Evolutionary conservation across 345 rosid genomes (phyloP).

Genomic region (Orychophragmus violaceus): DNA sequence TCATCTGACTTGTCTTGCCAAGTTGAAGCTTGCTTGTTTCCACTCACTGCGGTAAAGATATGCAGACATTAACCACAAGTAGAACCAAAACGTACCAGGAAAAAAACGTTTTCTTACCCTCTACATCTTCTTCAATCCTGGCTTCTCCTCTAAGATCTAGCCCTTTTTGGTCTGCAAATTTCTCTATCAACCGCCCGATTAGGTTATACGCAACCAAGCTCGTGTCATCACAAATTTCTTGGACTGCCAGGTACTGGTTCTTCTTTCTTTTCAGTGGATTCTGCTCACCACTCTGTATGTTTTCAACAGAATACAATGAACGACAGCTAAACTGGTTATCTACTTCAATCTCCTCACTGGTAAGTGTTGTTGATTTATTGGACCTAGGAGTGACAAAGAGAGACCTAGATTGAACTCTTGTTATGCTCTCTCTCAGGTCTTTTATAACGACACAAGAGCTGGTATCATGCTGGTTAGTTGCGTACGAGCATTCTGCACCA

Average conservation of each 20-base stretch:
- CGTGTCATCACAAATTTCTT: conserved; percentile 66
- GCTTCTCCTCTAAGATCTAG: conserved; percentile 43
- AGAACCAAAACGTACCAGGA: not conserved
- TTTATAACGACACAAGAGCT: conserved; percentile 12
- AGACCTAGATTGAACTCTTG: conserved; percentile 23
- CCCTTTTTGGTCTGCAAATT: conserved; percentile 40
- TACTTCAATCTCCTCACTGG: conserved; percentile 14
- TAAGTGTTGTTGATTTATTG: conserved; percentile 16
- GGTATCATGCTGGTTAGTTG: conserved; percentile 5
- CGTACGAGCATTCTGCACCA: conserved; percentile 43
- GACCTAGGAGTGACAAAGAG: conserved; percentile 21
- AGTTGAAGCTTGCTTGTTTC: conserved; percentile 17
- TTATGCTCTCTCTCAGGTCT: conserved; percentile 17
- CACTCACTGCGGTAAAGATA: conserved; percentile 18
- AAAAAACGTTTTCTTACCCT: not conserved
- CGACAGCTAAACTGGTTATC: conserved; percentile 10
- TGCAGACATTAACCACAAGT: not conserved
- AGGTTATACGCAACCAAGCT: conserved; percentile 66
- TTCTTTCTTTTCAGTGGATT: not conserved
- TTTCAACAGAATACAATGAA: conserved; percentile 19
- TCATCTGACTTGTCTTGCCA: conserved; percentile 21
- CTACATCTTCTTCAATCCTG: conserved; percentile 30
- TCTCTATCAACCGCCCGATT: conserved; percentile 50
- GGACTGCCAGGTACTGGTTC: conserved; percentile 62
- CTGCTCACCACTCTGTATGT: conserved; percentile 19